These are phyloP conservation scores for Vigna nakashimae DNA, from an alignment of 306 rosid species.

Conservation along the genomic window DNA sequence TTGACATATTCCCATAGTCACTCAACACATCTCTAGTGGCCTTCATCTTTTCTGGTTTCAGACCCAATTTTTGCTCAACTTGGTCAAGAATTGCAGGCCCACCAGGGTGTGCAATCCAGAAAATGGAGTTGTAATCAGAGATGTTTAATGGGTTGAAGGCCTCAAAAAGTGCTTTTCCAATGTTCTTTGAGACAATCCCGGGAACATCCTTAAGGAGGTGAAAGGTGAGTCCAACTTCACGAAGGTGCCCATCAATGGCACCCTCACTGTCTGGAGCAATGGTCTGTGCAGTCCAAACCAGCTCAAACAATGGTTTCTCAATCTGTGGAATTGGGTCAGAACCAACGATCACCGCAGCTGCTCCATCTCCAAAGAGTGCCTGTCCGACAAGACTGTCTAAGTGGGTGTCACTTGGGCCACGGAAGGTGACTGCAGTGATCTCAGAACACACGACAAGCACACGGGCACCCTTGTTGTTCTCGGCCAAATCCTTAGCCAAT, in stretches of 20 bases:
- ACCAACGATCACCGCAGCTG: conserved; percentile 58
- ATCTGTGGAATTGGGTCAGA: conserved; percentile 60
- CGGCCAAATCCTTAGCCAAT: conserved; percentile 49
- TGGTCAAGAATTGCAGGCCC: conserved; percentile 49
- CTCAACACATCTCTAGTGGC: conserved; percentile 60
- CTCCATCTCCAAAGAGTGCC: conserved; percentile 49
- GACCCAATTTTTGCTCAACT: conserved; percentile 29
- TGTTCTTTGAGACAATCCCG: conserved; percentile 44
- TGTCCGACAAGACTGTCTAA: conserved; percentile 48
- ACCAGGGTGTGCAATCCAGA: conserved; percentile 50
- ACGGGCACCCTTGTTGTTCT: conserved; percentile 49
- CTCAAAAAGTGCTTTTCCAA: conserved; percentile 37
- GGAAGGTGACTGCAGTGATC: conserved; percentile 42
- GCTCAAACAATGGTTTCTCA: conserved; percentile 64
- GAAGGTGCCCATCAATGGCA: conserved; percentile 47
- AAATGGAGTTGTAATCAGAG: conserved; percentile 46
- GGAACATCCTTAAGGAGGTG: conserved; percentile 52
- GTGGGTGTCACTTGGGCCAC: conserved; percentile 45
- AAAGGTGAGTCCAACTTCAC: conserved; percentile 44
- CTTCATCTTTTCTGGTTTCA: conserved; percentile 43
- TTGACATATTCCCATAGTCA: conserved; percentile 77
- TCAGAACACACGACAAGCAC: conserved; percentile 47
- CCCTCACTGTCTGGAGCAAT: conserved; percentile 76
- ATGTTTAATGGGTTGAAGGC: conserved; percentile 42
- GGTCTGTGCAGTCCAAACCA: conserved; percentile 68